Conservation (phyloP, 1,284 basidiomycete species). For the Chalciporus sp. region DNA sequence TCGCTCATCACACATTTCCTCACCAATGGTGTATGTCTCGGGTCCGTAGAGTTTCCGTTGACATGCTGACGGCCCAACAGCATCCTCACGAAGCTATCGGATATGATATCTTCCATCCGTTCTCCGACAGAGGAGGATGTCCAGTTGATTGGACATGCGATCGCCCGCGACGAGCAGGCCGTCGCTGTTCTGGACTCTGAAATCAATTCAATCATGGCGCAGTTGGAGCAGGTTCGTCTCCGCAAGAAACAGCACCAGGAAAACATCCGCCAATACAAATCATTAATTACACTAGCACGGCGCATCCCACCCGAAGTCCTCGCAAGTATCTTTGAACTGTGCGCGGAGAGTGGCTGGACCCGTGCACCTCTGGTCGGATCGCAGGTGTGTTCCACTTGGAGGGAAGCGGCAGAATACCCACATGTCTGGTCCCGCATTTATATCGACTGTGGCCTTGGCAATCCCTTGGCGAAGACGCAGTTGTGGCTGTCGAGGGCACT, state of each 20-base stretch:
- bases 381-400: conserved; percentile 64
- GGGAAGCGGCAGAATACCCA: conserved; percentile 51
- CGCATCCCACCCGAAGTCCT: conserved; percentile 59
- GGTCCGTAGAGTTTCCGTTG: not conserved
- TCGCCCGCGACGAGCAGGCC: conserved; percentile 43
- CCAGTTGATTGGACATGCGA: conserved; percentile 32
- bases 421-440: conserved; percentile 62
- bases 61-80: conserved; percentile 9
- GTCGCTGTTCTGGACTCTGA: conserved; percentile 45
- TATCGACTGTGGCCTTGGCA: conserved; percentile 48
- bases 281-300: conserved; percentile 56
- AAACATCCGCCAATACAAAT: conserved; percentile 46
- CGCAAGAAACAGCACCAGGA: conserved; percentile 44
- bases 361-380: conserved; percentile 57
- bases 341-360: conserved; percentile 53
- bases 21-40: conserved; percentile 15
- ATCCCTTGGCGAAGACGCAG: conserved; percentile 45
- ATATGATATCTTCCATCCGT: conserved; percentile 21
- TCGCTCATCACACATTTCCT: not conserved
- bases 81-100: conserved; percentile 9
- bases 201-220: conserved; percentile 42
- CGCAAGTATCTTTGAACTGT: conserved; percentile 54
- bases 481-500: conserved; percentile 55
- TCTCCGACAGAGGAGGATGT: conserved; percentile 34
- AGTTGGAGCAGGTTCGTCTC: conserved; percentile 47